phyloP scores from a whole-genome alignment of 2,329 filamentous ascomycete species.

The Aspergillus vadensis region DNA sequence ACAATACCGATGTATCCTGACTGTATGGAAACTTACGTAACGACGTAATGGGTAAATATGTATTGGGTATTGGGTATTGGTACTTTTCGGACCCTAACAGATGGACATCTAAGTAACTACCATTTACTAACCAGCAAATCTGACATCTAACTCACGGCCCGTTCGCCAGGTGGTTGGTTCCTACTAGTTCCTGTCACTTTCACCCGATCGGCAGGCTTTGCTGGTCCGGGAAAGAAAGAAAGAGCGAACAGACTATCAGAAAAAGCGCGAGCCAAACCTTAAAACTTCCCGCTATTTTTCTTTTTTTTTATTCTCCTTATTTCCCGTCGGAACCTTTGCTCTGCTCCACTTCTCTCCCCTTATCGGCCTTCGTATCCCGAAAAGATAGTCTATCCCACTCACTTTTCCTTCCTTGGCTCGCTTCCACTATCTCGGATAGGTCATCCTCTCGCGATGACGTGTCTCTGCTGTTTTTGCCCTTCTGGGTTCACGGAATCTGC shows the following conservation, averaged over 20 bases:
- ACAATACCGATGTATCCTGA: too few species aligned
- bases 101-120: too few species aligned
- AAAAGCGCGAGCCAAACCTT: not conserved
- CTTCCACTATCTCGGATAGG: not conserved
- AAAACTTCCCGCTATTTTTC: not conserved
- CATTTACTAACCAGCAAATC: too few species aligned
- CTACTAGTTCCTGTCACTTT: not conserved
- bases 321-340: not conserved
- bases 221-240: not conserved
- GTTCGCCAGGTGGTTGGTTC: not conserved
- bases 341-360: not conserved
- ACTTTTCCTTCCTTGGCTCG: not conserved
- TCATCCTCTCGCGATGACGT: not conserved
- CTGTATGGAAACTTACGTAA: too few species aligned
- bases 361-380: too few species aligned
- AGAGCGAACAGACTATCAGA: too few species aligned
- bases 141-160: too few species aligned
- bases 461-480: not conserved
- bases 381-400: too few species aligned
- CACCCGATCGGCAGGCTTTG: constrained; percentile 5
- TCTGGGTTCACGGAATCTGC: not conserved
- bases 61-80: too few species aligned
- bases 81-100: too few species aligned
- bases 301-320: not conserved
- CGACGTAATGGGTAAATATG: too few species aligned